phyloP scores from a whole-genome alignment of 1,284 basidiomycete species.

The Fistulina hepatica region DNA sequence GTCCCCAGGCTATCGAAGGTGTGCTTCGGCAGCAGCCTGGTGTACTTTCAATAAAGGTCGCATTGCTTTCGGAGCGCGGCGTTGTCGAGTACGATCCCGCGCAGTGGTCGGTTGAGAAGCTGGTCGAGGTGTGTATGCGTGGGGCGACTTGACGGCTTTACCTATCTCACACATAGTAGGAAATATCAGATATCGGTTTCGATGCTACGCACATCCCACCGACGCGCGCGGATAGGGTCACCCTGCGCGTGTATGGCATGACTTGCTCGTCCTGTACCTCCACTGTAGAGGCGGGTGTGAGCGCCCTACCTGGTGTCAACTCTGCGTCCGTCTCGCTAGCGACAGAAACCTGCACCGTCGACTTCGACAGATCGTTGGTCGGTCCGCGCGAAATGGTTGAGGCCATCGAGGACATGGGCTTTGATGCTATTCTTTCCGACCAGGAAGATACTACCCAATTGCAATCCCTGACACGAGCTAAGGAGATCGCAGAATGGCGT shows the following conservation, averaged over 20 bases:
- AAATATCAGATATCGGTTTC: conserved; percentile 89
- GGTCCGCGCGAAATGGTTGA: conserved; percentile 82
- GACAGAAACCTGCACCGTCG: conserved; percentile 64
- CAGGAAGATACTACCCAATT: conserved; percentile 81
- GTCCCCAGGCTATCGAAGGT: conserved; percentile 75
- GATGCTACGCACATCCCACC: conserved; percentile 70
- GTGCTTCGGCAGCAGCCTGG: conserved; percentile 80
- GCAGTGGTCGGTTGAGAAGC: conserved; percentile 72
- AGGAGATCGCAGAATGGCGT: conserved; percentile 88
- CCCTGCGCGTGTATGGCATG: conserved; percentile 83
- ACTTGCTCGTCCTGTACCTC: conserved; percentile 78
- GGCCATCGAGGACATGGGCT: conserved; percentile 80
- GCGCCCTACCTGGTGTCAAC: conserved; percentile 64
- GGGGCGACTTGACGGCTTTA: conserved; percentile 6
- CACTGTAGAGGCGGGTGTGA: conserved; percentile 66
- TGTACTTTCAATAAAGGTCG: conserved; percentile 83
- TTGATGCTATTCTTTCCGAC: conserved; percentile 82
- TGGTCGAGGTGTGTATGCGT: conserved; percentile 51
- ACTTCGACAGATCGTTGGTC: conserved; percentile 67
- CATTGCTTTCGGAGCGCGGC: conserved; percentile 88
- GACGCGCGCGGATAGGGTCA: conserved; percentile 51
- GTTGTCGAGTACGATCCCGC: conserved; percentile 80
- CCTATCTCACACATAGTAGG: conserved; percentile 32
- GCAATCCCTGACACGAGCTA: conserved; percentile 81
- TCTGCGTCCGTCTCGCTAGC: conserved; percentile 63